These are phyloP conservation scores for Podospora fimiseda DNA, from an alignment of 495 filamentous ascomycete genomes.

Conservation along the genomic window DNA sequence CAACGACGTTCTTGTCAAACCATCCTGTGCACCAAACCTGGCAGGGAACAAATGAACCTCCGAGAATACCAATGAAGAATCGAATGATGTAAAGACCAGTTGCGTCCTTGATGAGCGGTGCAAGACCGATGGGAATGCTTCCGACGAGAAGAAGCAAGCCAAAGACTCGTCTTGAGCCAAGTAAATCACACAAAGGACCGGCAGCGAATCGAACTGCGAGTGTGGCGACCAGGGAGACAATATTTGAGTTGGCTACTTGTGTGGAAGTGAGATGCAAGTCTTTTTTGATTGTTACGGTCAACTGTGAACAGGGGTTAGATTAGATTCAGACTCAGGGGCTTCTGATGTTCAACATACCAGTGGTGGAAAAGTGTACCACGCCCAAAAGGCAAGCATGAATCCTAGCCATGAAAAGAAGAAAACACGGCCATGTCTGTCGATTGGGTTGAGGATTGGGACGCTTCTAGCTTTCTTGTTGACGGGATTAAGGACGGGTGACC, in stretches of 20 bases:
- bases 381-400: constrained; percentile 94
- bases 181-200: constrained; percentile 78
- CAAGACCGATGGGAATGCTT: constrained; percentile 74
- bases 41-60: constrained; percentile 86
- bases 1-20: constrained; percentile 93
- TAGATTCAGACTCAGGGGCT: not conserved
- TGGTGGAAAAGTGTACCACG: constrained; percentile 84
- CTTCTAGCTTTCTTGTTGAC: constrained; percentile 73
- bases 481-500: constrained; percentile 61
- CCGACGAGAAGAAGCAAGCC: constrained; percentile 67
- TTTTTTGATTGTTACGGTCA: constrained; percentile 67
- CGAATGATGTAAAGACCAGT: constrained; percentile 68
- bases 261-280: constrained; percentile 64
- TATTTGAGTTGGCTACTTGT: constrained; percentile 89
- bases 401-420: constrained; percentile 95
- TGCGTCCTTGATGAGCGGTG: constrained; percentile 66
- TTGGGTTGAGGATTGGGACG: constrained; percentile 73
- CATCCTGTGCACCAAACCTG: constrained; percentile 95
- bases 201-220: constrained; percentile 75
- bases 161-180: constrained; percentile 77
- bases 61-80: constrained; percentile 92
- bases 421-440: constrained; percentile 77
- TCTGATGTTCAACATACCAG: constrained; percentile 51
- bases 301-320: constrained; percentile 30
- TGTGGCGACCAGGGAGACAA: constrained; percentile 77